Percentiles rank a stretch among this genome's conserved stretches.
Evolutionary conservation across 805 yeast genomes (phyloP).

Genomic region (Brettanomyces custersianus): DNA sequence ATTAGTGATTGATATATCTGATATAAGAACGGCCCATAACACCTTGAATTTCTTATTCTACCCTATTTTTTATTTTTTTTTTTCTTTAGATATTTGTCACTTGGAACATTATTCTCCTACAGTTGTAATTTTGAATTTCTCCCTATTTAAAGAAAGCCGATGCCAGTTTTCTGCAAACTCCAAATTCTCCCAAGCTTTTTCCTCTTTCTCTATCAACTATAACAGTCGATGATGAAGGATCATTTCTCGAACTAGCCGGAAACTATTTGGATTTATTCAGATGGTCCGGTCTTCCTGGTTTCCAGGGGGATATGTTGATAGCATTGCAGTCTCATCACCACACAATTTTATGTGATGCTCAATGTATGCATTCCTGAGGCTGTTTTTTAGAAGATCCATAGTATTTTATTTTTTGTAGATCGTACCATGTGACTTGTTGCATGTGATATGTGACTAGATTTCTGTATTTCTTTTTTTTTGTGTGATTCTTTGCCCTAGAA

Average conservation of each 20-base stretch:
- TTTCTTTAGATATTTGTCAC: too few relatives aligned
- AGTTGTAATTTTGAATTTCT: too few relatives aligned
- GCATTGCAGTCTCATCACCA: slow-evolving; percentile 20
- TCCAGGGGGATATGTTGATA: slow-evolving; percentile 27
- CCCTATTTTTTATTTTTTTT: too few relatives aligned
- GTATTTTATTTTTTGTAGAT: not conserved
- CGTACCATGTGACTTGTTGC: not conserved
- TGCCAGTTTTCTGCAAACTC: too few relatives aligned
- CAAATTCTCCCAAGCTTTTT: too few relatives aligned
- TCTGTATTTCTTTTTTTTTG: not conserved
- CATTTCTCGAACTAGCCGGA: not conserved
- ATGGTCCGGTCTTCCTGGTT: slow-evolving; percentile 1
- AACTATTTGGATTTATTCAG: not conserved
- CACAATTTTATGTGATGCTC: slow-evolving; percentile 8
- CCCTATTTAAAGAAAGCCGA: too few relatives aligned
- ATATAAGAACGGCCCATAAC: too few relatives aligned
- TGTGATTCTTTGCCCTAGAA: too few relatives aligned
- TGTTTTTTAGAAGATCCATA: not conserved
- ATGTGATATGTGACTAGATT: not conserved
- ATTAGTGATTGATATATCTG: too few relatives aligned
- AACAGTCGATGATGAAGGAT: slow-evolving; percentile 30
- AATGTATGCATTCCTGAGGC: slow-evolving; percentile 5
- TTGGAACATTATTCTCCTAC: too few relatives aligned
- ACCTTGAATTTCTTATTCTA: too few relatives aligned
- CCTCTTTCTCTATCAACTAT: slow-evolving; percentile 26